These are phyloP conservation scores for Fusarium liriodendri DNA, from an alignment of 2,329 filamentous ascomycete genomes.

Conservation along the genomic window DNA sequence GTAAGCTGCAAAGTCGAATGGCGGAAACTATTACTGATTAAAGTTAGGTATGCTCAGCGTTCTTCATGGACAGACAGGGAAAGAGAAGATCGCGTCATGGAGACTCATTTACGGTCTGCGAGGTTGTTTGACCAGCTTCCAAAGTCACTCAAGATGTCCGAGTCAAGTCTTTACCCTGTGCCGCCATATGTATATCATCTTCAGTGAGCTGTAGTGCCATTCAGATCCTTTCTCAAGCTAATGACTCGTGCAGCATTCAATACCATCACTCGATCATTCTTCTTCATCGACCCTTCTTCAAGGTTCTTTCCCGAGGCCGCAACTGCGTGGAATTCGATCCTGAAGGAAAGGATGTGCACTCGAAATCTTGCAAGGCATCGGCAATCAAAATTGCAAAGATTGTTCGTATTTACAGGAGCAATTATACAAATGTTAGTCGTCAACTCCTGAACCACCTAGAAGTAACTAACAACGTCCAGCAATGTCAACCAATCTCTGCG, in stretches of 20 bases:
- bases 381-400: conserved; percentile 25
- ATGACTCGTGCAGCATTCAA: neutral
- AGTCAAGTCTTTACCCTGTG: neutral
- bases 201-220: neutral
- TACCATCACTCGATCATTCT: neutral
- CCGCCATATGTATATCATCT: neutral
- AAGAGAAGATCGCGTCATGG: neutral
- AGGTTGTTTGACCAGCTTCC: neutral
- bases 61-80: neutral
- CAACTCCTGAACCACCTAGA: fast-evolving
- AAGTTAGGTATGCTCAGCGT: neutral
- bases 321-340: conserved; percentile 21
- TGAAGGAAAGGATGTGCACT: conserved; percentile 28
- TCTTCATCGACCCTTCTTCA: neutral
- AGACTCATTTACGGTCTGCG: neutral
- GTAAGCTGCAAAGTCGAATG: neutral
- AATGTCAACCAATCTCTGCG: conserved; percentile 24
- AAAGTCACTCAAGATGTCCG: neutral
- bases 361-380: conserved; percentile 20
- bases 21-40: neutral
- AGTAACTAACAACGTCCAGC: neutral
- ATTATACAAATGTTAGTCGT: conserved; percentile 5
- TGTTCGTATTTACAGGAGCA: conserved; percentile 29
- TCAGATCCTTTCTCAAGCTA: neutral
- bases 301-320: neutral